phyloP scores from a whole-genome alignment of 2,329 filamentous ascomycete species.

The Shiraia sp. region DNA sequence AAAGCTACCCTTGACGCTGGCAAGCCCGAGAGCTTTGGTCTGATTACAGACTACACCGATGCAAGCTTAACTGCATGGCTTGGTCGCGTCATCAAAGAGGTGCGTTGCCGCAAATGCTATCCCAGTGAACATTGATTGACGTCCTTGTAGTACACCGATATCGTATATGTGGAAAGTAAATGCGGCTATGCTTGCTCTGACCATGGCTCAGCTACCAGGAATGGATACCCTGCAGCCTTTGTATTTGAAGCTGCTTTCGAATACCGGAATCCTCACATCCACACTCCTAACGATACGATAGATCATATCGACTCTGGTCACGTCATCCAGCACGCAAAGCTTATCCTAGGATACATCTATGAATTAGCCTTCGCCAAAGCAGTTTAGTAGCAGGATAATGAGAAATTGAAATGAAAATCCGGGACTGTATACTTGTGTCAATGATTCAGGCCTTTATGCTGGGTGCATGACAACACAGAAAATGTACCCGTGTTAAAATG shows the following conservation, averaged over 20 bases:
- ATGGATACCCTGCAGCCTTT: constrained; percentile 72
- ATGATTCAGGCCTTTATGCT: no score
- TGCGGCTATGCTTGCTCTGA: constrained; percentile 84
- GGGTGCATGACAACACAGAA: no score
- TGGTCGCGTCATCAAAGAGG: constrained; percentile 74
- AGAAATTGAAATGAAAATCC: no score
- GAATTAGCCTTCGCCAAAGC: constrained; percentile 58
- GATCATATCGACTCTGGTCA: constrained; percentile 79
- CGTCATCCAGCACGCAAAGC: constrained; percentile 84
- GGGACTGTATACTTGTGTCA: no score
- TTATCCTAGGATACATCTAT: constrained; percentile 80
- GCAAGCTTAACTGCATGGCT: constrained; percentile 80
- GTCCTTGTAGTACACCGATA: constrained; percentile 70
- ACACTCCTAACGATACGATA: constrained; percentile 69
- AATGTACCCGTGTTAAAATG: not conserved
- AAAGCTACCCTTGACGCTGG: constrained; percentile 80
- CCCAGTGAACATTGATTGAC: not conserved
- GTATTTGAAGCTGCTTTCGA: constrained; percentile 74
- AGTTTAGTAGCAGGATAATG: constrained; percentile 1
- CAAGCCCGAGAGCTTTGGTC: constrained; percentile 79
- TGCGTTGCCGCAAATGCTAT: not conserved
- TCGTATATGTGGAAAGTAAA: constrained; percentile 84
- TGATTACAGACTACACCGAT: constrained; percentile 90
- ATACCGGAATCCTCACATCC: constrained; percentile 66
- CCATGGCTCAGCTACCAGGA: constrained; percentile 72